Evolutionary conservation across 768 basidiomycete genomes (phyloP), one percentile per base, ranked within the genome.

Genomic region (Cystofilobasidium capitatum): DNA sequence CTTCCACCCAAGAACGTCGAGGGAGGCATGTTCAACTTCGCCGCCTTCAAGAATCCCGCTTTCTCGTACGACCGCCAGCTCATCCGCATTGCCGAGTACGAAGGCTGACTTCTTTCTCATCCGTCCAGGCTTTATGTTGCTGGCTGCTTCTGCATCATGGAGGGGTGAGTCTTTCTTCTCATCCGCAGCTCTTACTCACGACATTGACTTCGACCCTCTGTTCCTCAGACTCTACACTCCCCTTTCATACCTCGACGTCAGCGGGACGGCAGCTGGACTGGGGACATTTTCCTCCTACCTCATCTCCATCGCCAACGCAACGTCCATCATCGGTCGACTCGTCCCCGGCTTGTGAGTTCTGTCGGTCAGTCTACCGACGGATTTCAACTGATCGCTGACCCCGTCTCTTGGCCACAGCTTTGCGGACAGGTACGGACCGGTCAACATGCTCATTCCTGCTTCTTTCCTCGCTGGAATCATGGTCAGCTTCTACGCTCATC

Each of bases 1-100:
- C 64, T 71, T 4, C 58, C 64, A 24, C 70, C 70, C 20, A 69
- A 69, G 29, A 49, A 62, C 58, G 42, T 61, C 37, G 29, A 35
- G 2, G 70, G 67, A 1, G 70, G 70, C 4, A 40, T 71, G 39
- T 62, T 70, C 47, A 70, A 70, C 51, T 59, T 66, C 9, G 69
- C 58, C 0, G 64, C 64, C 12, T 70, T 70, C 49, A 61, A 44
- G 31, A 12, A 16, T 2, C 58, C 64, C 3, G 36, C 63, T 6
- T 66, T 61, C 64, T 62, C 61, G 44, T 55, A n/a, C n/a, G 16
- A 5, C 47, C n/a, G n/a, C n/a, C n/a, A n/a, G n/a, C n/a, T n/a
- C n/a, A n/a, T n/a, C n/a, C n/a, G n/a, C n/a, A n/a, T n/a, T n/a
- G n/a, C n/a, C n/a, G n/a, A n/a, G n/a, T n/a, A n/a, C n/a, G n/a